Evolutionary conservation across 495 filamentous ascomycete species (phyloP).

Genomic region (Penicillium canescens): DNA sequence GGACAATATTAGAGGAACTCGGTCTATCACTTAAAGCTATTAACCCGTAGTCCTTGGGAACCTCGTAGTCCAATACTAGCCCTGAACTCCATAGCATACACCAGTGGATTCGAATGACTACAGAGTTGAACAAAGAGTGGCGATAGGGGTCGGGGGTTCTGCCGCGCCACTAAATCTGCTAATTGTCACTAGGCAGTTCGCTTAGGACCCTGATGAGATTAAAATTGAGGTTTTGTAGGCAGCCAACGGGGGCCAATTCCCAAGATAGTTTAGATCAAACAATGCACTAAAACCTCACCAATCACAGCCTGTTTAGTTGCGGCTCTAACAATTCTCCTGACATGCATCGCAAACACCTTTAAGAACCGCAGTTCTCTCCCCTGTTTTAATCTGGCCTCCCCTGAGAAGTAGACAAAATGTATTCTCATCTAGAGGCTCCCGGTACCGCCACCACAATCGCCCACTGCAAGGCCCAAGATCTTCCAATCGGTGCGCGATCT

Average conservation of each 20-base stretch:
- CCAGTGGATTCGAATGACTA: too few relatives aligned
- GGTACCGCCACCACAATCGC: not conserved
- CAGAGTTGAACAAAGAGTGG: too few relatives aligned
- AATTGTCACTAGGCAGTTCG: too few relatives aligned
- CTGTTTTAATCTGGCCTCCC: not conserved
- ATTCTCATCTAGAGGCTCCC: not conserved
- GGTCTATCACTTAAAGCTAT: too few relatives aligned
- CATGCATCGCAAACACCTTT: not conserved
- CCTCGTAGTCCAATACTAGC: too few relatives aligned
- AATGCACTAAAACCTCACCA: not conserved
- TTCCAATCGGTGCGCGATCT: slow-evolving; percentile 7
- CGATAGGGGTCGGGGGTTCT: too few relatives aligned
- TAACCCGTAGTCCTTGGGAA: too few relatives aligned
- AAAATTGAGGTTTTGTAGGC: not conserved
- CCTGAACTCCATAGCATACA: too few relatives aligned
- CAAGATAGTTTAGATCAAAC: not conserved
- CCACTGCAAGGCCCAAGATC: slow-evolving; percentile 7
- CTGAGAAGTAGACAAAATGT: not conserved
- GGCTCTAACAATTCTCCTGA: not conserved
- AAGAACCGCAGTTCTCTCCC: not conserved
- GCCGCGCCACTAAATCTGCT: too few relatives aligned
- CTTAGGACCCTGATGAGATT: too few relatives aligned
- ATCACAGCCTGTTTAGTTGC: not conserved
- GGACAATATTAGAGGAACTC: too few relatives aligned
- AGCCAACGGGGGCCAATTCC: not conserved